A percentile compares a stretch with the other conserved stretches of the same genome.
Conservation (phyloP, 768 basidiomycete genomes). For the Amanita phalloides region DNA sequence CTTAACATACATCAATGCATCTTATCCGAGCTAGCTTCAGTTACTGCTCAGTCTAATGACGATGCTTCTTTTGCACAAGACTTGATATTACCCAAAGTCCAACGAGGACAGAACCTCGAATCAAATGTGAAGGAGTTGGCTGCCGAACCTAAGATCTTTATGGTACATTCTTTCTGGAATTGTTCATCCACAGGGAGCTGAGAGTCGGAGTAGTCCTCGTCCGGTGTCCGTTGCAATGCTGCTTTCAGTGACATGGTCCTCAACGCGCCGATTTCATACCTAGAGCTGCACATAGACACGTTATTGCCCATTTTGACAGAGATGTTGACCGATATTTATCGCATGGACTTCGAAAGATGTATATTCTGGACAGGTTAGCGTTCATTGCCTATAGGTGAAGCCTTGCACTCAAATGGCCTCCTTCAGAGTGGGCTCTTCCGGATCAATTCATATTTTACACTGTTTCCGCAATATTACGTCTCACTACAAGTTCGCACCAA, state of each 20-base stretch:
- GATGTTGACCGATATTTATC: constrained; percentile 62
- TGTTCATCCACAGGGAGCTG: neutral
- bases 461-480: constrained; percentile 59
- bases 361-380: constrained; percentile 70
- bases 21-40: constrained; percentile 60
- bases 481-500: constrained; percentile 41
- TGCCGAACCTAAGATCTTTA: constrained; percentile 7
- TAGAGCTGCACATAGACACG: constrained; percentile 37
- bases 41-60: constrained; percentile 36
- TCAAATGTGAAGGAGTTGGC: constrained; percentile 12
- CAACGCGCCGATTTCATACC: constrained; percentile 45
- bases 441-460: constrained; percentile 79
- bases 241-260: constrained; percentile 74
- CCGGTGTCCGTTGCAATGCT: constrained; percentile 68
- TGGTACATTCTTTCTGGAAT: constrained; percentile 1
- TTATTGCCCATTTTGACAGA: constrained; percentile 53
- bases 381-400: neutral
- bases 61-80: constrained; percentile 38
- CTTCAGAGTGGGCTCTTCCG: constrained; percentile 73
- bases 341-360: constrained; percentile 67
- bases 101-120: constrained; percentile 12
- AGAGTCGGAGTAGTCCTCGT: constrained; percentile 41
- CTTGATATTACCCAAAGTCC: constrained; percentile 50
- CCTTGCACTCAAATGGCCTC: constrained; percentile 2
- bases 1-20: constrained; percentile 70